Evolutionary conservation across 2,329 filamentous ascomycete species (phyloP).

Genomic region (Bipolaris bicolor): DNA sequence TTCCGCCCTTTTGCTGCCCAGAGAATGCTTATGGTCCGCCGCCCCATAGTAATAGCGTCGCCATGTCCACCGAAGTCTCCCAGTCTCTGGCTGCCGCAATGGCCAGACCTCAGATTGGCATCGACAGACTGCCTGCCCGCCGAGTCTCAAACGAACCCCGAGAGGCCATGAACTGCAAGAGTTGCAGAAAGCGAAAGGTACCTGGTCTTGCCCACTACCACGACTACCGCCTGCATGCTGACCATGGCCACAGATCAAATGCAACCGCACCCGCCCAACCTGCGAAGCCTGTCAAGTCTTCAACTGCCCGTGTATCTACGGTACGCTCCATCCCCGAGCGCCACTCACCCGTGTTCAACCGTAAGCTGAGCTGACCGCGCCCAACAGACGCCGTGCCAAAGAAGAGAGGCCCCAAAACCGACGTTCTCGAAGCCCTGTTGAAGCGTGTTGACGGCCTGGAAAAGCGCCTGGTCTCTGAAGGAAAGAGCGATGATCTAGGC

Average conservation of each 20-base stretch:
- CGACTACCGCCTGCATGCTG: constrained; percentile 11
- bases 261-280: constrained; percentile 80
- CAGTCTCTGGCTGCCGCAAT: constrained; percentile 54
- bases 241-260: constrained; percentile 74
- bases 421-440: constrained; percentile 81
- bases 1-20: constrained; percentile 26
- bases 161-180: constrained; percentile 96
- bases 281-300: constrained; percentile 91
- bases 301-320: constrained; percentile 86
- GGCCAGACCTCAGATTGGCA: constrained; percentile 78
- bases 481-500: constrained; percentile 52
- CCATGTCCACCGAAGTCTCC: constrained; percentile 42
- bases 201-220: constrained; percentile 11
- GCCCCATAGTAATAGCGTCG: constrained; percentile 25
- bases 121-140: constrained; percentile 76
- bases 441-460: constrained; percentile 87
- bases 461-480: constrained; percentile 70
- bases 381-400: constrained; percentile 80
- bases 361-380: constrained; percentile 25
- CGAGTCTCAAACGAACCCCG: constrained; percentile 76
- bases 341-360: constrained; percentile 2
- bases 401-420: constrained; percentile 88
- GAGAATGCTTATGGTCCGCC: constrained; percentile 43
- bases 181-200: constrained; percentile 90
- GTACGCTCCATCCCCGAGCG: constrained; percentile 54